These are phyloP conservation scores for Amanita jacksonii DNA, from an alignment of 768 basidiomycete species.

Conservation along the genomic window DNA sequence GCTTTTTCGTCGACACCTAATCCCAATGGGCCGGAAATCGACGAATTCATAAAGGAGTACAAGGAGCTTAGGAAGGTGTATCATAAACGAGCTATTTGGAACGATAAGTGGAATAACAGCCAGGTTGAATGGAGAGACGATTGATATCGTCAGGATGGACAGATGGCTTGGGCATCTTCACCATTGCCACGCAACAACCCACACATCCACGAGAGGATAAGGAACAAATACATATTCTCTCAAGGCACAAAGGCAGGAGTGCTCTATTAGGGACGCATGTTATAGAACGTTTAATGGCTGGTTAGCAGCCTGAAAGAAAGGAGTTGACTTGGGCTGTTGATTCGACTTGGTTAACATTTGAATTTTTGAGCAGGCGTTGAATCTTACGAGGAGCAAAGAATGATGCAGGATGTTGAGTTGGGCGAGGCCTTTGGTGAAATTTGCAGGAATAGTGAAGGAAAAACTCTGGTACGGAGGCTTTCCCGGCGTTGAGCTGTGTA, in stretches of 20 bases:
- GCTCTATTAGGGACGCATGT: too few species aligned
- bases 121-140: slow-evolving; percentile 77
- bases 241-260: too few species aligned
- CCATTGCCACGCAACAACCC: too few species aligned
- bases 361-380: not conserved
- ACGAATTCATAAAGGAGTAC: slow-evolving; percentile 83
- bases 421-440: slow-evolving; percentile 15
- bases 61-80: slow-evolving; percentile 83
- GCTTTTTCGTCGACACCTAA: slow-evolving; percentile 27
- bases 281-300: too few species aligned
- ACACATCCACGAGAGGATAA: too few species aligned
- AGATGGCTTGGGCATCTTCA: too few species aligned
- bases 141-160: too few species aligned
- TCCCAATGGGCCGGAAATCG: slow-evolving; percentile 49
- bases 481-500: slow-evolving; percentile 20
- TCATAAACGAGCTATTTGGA: slow-evolving; percentile 89
- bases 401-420: slow-evolving; percentile 14
- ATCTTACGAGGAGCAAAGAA: too few species aligned
- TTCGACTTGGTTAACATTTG: slow-evolving; percentile 3
- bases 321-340: not conserved
- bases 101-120: slow-evolving; percentile 76
- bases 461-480: slow-evolving; percentile 36
- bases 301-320: too few species aligned
- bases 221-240: too few species aligned
- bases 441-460: slow-evolving; percentile 24